A percentile compares a stretch with the other conserved stretches of the same genome.
phyloP scores from a whole-genome alignment of 371 early-diverging fungal species.

The Mortierella sp. region DNA sequence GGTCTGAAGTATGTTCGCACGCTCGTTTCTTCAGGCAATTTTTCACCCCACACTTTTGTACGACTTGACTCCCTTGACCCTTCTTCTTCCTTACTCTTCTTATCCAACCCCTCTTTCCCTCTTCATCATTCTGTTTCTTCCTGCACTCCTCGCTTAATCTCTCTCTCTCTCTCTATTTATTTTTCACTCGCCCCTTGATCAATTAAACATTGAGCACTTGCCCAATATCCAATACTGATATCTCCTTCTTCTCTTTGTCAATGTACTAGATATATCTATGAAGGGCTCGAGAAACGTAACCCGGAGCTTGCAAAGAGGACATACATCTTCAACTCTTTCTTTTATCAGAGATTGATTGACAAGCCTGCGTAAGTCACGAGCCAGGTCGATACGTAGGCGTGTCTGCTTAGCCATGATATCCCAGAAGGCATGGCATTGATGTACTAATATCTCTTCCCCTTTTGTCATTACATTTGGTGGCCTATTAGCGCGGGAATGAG shows the following conservation, averaged over 20 bases:
- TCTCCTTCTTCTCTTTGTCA: neutral
- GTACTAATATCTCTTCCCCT: neutral
- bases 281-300: slow-evolving; percentile 26
- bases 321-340: slow-evolving; percentile 52
- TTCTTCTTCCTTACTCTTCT: too few relatives aligned
- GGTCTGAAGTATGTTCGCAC: slow-evolving; percentile 60
- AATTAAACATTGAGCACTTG: neutral
- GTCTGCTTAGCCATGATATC: too few relatives aligned
- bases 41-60: too few relatives aligned
- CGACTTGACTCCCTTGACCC: too few relatives aligned
- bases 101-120: too few relatives aligned
- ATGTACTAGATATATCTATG: slow-evolving; percentile 29
- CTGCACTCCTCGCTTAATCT: too few relatives aligned
- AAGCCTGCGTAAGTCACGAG: slow-evolving; percentile 27
- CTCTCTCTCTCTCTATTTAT: too few relatives aligned
- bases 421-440: neutral
- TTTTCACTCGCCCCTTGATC: too few relatives aligned
- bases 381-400: neutral
- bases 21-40: neutral
- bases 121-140: too few relatives aligned
- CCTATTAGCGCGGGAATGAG: slow-evolving; percentile 10
- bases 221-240: neutral
- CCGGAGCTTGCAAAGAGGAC: slow-evolving; percentile 29
- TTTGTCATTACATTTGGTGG: slow-evolving; percentile 17
- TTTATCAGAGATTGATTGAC: slow-evolving; percentile 39